These are phyloP conservation scores for Geranomyces michiganensis DNA, from an alignment of 192 early-diverging fungal genomes.

Conservation along the genomic window DNA sequence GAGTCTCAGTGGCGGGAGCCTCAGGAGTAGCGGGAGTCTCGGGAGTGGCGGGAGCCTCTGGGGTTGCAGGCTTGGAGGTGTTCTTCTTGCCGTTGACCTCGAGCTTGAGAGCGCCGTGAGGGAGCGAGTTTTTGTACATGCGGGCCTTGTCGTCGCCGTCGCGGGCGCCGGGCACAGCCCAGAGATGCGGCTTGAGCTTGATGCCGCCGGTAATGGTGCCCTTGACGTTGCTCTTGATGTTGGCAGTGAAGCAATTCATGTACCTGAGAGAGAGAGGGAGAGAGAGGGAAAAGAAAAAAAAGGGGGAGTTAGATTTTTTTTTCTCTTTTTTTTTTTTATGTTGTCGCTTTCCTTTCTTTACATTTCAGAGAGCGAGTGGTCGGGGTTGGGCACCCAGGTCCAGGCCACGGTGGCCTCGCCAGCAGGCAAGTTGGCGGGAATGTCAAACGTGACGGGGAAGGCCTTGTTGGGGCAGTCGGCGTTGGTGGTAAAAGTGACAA, in stretches of 20 bases:
- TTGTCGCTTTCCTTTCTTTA: too few species aligned
- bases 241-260: slow-evolving; percentile 39
- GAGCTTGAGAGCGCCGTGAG: slow-evolving; percentile 26
- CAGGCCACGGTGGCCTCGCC: slow-evolving; percentile 34
- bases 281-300: background rate
- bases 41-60: background rate
- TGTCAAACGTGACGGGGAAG: slow-evolving; percentile 20
- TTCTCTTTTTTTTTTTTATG: background rate
- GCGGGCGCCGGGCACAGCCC: slow-evolving; percentile 24
- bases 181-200: slow-evolving; percentile 21
- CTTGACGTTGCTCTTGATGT: background rate
- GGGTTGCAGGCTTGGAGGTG: background rate
- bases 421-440: slow-evolving; percentile 37
- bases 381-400: slow-evolving; percentile 35
- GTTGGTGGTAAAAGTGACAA: slow-evolving; percentile 19
- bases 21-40: background rate
- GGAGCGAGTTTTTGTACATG: slow-evolving; percentile 31
- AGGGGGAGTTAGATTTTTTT: background rate
- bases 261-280: too few species aligned
- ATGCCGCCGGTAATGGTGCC: slow-evolving; percentile 23
- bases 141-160: slow-evolving; percentile 6
- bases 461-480: slow-evolving; percentile 28
- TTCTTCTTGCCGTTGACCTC: slow-evolving; percentile 6
- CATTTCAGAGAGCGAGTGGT: slow-evolving; percentile 19
- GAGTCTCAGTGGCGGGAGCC: background rate